Evolutionary conservation across 441 rosid species (phyloP).

Genomic region (Bocquillonia castaneifolia): DNA sequence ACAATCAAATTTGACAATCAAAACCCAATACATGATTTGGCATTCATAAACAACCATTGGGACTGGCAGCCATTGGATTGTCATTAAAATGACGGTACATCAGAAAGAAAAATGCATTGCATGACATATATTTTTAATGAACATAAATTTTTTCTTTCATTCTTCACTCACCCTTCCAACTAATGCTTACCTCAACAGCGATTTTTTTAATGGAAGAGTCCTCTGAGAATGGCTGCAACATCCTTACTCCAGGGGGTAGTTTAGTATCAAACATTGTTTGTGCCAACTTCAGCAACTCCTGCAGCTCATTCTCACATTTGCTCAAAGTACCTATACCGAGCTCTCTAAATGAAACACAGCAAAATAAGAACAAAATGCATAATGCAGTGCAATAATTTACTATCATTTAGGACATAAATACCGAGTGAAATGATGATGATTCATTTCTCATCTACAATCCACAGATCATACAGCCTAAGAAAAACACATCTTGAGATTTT

Average conservation of each 20-base stretch:
- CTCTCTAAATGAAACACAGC: constrained; percentile 44
- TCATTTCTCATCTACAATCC: background rate
- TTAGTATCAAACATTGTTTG: constrained; percentile 88
- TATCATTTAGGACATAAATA: background rate
- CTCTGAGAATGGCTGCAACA: constrained; percentile 86
- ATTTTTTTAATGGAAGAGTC: constrained; percentile 78
- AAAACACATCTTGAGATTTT: background rate
- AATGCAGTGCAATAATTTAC: background rate
- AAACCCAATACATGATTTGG: background rate
- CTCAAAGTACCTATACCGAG: constrained; percentile 67
- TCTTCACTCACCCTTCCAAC: background rate
- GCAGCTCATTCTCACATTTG: constrained; percentile 56
- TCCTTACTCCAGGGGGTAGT: constrained; percentile 73
- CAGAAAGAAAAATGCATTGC: too few species aligned
- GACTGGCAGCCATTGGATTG: background rate
- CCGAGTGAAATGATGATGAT: constrained; percentile 5
- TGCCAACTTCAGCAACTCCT: constrained; percentile 74
- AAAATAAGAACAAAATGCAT: constrained; percentile 8
- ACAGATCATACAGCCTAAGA: background rate
- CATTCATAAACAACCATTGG: background rate
- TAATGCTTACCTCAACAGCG: constrained; percentile 53
- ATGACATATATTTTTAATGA: background rate
- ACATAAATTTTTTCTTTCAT: background rate
- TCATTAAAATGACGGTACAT: background rate
- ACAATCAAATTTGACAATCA: background rate